These are phyloP conservation scores for Ceratopteris richardii DNA, from an alignment of 75 land plant species.

Conservation along the genomic window DNA sequence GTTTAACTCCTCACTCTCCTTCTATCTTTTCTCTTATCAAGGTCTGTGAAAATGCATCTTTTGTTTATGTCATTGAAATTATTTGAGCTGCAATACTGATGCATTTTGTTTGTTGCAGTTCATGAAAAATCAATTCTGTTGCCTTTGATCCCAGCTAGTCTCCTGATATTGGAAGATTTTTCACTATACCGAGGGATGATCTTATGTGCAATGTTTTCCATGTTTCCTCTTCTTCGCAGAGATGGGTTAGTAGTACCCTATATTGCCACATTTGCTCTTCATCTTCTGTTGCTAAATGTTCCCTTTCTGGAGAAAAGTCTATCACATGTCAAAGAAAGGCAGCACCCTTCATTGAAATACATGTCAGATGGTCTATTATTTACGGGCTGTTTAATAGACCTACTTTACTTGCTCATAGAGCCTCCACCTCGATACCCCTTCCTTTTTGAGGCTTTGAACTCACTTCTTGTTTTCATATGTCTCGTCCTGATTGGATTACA, in stretches of 20 bases:
- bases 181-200: slow-evolving; percentile 39
- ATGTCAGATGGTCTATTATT: too few relatives aligned
- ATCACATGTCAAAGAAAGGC: neutral
- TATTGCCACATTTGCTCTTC: slow-evolving; percentile 41
- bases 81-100: neutral
- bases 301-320: slow-evolving; percentile 18
- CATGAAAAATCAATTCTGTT: slow-evolving; percentile 94
- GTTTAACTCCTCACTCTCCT: slow-evolving; percentile 71
- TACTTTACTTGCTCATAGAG: slow-evolving; percentile 37
- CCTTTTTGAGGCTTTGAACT: slow-evolving; percentile 80
- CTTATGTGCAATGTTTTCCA: slow-evolving; percentile 51
- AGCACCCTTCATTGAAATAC: slow-evolving; percentile 11
- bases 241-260: slow-evolving; percentile 58
- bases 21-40: slow-evolving; percentile 92
- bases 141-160: slow-evolving; percentile 81
- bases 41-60: slow-evolving; percentile 28
- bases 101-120: slow-evolving; percentile 38
- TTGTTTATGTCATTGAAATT: neutral
- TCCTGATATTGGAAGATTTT: slow-evolving; percentile 67
- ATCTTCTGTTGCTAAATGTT: slow-evolving; percentile 23
- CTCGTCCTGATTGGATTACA: slow-evolving; percentile 37
- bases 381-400: slow-evolving; percentile 7
- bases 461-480: slow-evolving; percentile 52
- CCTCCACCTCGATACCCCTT: slow-evolving; percentile 78
- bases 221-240: slow-evolving; percentile 77